phyloP scores from a whole-genome alignment of 2,329 filamentous ascomycete genomes.

The Neophaeococcomyces aloes region DNA sequence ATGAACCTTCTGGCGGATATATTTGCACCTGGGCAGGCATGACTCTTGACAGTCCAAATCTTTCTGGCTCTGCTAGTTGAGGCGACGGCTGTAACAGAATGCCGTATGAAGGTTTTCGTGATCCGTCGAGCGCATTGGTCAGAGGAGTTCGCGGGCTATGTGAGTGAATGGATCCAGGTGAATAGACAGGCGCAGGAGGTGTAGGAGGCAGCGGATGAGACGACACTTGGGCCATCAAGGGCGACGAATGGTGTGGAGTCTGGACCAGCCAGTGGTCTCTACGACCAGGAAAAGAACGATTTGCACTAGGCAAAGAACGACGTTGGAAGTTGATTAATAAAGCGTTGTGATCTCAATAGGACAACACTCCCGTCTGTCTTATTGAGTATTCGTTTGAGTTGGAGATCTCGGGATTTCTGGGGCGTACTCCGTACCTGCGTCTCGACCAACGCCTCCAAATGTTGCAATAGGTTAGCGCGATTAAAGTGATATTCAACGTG shows the following conservation, averaged over 20 bases:
- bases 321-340: too few relatives aligned
- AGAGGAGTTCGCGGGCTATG: constrained; percentile 14
- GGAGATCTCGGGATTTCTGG: too few relatives aligned
- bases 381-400: too few relatives aligned
- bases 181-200: constrained; percentile 36
- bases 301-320: background rate
- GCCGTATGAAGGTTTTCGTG: too few relatives aligned
- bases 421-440: too few relatives aligned
- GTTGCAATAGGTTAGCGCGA: too few relatives aligned
- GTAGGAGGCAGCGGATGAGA: constrained; percentile 24
- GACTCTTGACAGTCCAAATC: background rate
- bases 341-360: too few relatives aligned
- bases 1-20: constrained; percentile 13
- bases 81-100: background rate
- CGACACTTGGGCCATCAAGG: constrained; percentile 15
- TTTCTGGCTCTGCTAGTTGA: background rate
- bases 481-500: too few relatives aligned
- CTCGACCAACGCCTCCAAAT: too few relatives aligned
- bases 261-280: constrained; percentile 1
- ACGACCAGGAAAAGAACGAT: background rate
- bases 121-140: too few relatives aligned
- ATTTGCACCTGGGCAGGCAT: constrained; percentile 12
- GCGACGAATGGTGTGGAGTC: constrained; percentile 3
- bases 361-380: too few relatives aligned
- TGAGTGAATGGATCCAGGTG: constrained; percentile 28